These are phyloP conservation scores for Nepenthes mirabilis DNA, from an alignment of 148 eudicot genomes.

Conservation along the genomic window DNA sequence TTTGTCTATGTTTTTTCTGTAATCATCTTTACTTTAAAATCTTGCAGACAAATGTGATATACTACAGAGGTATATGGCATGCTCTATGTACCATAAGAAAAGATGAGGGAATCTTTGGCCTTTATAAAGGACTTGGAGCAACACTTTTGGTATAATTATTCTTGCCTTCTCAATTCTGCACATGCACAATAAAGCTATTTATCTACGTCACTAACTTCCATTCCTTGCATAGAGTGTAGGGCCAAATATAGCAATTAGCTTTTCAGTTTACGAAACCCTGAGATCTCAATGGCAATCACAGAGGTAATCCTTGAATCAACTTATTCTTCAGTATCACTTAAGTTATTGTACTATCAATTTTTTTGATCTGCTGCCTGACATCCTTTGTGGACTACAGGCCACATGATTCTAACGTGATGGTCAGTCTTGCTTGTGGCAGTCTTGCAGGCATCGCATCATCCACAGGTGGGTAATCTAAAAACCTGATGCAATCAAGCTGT, in stretches of 20 bases:
- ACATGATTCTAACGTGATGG: slow-evolving; percentile 56
- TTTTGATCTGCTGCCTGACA: neutral
- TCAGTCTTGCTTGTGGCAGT: slow-evolving; percentile 98
- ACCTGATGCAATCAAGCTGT: neutral
- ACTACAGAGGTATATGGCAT: slow-evolving; percentile 85
- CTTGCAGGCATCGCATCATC: slow-evolving; percentile 93
- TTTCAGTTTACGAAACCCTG: slow-evolving; percentile 82
- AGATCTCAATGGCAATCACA: slow-evolving; percentile 62
- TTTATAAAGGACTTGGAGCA: slow-evolving; percentile 94
- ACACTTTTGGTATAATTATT: slow-evolving; percentile 58
- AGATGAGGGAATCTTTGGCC: slow-evolving; percentile 72
- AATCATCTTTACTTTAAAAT: neutral
- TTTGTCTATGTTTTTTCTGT: neutral
- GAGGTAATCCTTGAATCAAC: slow-evolving; percentile 29
- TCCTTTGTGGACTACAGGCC: slow-evolving; percentile 33
- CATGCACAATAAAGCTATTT: slow-evolving; percentile 2
- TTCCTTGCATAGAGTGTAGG: slow-evolving; percentile 67
- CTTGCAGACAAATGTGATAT: slow-evolving; percentile 67
- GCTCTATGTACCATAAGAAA: slow-evolving; percentile 59
- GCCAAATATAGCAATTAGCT: slow-evolving; percentile 91
- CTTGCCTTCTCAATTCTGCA: neutral
- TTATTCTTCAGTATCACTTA: neutral
- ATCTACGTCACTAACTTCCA: neutral
- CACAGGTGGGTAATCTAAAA: slow-evolving; percentile 52
- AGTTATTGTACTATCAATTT: neutral